These are phyloP conservation scores for Colletotrichum shisoi DNA, from an alignment of 2,329 filamentous ascomycete species.

Conservation along the genomic window DNA sequence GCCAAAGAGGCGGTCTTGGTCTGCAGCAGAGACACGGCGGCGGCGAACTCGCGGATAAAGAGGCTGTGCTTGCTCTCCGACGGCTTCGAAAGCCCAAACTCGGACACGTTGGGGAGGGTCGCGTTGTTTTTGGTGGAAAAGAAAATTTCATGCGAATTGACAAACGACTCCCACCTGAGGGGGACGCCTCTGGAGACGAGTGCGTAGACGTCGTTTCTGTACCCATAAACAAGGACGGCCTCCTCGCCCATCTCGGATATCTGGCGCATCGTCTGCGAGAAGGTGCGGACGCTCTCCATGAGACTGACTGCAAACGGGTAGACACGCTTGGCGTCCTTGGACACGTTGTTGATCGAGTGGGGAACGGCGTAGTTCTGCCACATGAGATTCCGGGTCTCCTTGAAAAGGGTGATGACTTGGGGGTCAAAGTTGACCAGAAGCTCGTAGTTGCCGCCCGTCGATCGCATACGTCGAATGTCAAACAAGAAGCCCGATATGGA, in stretches of 20 bases:
- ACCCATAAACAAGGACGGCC: constrained; percentile 85
- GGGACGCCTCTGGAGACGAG: constrained; percentile 88
- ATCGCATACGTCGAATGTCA: constrained; percentile 84
- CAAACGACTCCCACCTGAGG: constrained; percentile 95
- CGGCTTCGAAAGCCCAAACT: constrained; percentile 59
- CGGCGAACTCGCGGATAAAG: constrained; percentile 93
- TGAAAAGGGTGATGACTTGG: constrained; percentile 97
- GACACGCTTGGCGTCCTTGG: constrained; percentile 97
- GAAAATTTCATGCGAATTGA: constrained; percentile 91
- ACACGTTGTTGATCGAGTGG: constrained; percentile 91
- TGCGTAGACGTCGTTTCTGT: constrained; percentile 86
- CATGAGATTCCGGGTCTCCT: constrained; percentile 93
- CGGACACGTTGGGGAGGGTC: constrained; percentile 49
- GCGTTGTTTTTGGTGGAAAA: constrained; percentile 62
- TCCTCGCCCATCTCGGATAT: constrained; percentile 89
- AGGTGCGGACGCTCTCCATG: constrained; percentile 97
- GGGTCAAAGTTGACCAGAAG: constrained; percentile 95
- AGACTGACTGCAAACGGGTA: constrained; percentile 97
- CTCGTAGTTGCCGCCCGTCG: constrained; percentile 88
- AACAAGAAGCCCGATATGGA: constrained; percentile 93
- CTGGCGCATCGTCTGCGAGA: constrained; percentile 84
- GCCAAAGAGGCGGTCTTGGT: constrained; percentile 82
- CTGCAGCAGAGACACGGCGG: constrained; percentile 86
- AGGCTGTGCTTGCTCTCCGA: constrained; percentile 93
- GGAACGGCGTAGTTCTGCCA: constrained; percentile 96